Evolutionary conservation across 208 protist species (phyloP), one percentile per base, ranked within the genome.

Genomic region (Leishmania turanica): DNA sequence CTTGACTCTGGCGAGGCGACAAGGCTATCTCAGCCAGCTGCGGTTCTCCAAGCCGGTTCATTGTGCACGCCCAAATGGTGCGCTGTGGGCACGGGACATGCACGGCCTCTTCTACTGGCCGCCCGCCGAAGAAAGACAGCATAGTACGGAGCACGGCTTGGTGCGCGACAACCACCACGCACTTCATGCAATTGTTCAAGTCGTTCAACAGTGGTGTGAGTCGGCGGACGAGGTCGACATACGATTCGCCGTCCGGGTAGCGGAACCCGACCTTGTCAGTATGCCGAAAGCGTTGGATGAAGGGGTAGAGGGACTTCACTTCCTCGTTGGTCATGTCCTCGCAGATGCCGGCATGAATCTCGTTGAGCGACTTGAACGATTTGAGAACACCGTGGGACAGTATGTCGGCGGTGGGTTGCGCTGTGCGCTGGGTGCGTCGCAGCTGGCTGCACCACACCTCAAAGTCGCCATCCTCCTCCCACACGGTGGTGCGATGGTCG

Each of bases 291-390:
- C 64, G 82, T 65, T 93, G 88, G 75, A 97, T 93, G 49, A 83
- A 84, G 0, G 93, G 93, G 76, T 95, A 95, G 15, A 90, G 77
- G 58, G 80, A 64, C 53, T 92, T 90, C 37, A 97, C 83, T 64
- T 97, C 93, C 11, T 95, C 89, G 76, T 93, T 94, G 37, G 93
- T 97, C 89, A 97, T 93, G 75, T 95, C 90, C 81, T 97, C 93
- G 66, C 93, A 97, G 71, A 97, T 92, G 40, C 93, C 93, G 73
- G 92, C 93, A 75, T 97, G 90, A 75, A 97, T 97, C 80, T 97
- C 93, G 84, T 97, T 97, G 37, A 97, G 80, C 7, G 91, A 92
- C 77, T 92, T 91, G 79, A 92, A 93, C 8, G 72, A 79, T 42
- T 77, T 81, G 17, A 89, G 49, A n/a, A 86, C 56, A 17, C 86